A percentile compares a stretch with the other conserved stretches of the same genome.
Evolutionary conservation across 257 asterid species (phyloP).

Genomic region (Solanum virginianum): DNA sequence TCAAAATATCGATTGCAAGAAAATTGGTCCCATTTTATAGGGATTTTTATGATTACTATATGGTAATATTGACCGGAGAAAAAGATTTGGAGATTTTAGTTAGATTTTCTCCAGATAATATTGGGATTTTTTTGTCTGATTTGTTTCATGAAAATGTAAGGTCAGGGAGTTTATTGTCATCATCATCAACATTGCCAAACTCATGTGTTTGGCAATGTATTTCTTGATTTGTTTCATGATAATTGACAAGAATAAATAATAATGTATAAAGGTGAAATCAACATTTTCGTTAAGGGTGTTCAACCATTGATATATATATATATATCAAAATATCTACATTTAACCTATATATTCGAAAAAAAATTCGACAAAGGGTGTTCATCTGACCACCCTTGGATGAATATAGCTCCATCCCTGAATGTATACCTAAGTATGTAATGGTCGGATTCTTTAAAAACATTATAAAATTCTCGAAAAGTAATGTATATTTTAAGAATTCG

Average conservation of each 20-base stretch:
- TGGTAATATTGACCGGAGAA: slow-evolving; percentile 25
- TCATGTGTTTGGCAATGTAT: slow-evolving; percentile 24
- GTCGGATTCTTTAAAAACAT: not conserved
- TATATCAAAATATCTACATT: no score
- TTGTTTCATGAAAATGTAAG: slow-evolving; percentile 27
- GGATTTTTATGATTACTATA: slow-evolving; percentile 32
- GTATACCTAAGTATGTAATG: not conserved
- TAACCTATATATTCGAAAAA: no score
- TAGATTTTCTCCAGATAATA: slow-evolving; percentile 50
- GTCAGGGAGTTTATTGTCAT: slow-evolving; percentile 16
- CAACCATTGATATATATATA: no score
- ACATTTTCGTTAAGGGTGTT: no score
- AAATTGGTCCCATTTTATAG: slow-evolving; percentile 44
- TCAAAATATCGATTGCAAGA: slow-evolving; percentile 40
- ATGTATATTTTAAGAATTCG: not conserved
- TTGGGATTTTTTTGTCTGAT: slow-evolving; percentile 49
- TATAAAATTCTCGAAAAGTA: not conserved
- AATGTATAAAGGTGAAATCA: no score
- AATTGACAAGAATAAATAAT: not conserved
- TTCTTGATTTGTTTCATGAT: not conserved
- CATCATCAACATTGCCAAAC: slow-evolving; percentile 9
- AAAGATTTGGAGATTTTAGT: slow-evolving; percentile 28
- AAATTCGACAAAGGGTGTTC: no score
- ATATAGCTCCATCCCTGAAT: not conserved
- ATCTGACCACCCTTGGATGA: no score